A percentile compares a stretch with the other conserved stretches of the same genome.
phyloP scores from a whole-genome alignment of 75 land plant species.

The Azolla pinnata region DNA sequence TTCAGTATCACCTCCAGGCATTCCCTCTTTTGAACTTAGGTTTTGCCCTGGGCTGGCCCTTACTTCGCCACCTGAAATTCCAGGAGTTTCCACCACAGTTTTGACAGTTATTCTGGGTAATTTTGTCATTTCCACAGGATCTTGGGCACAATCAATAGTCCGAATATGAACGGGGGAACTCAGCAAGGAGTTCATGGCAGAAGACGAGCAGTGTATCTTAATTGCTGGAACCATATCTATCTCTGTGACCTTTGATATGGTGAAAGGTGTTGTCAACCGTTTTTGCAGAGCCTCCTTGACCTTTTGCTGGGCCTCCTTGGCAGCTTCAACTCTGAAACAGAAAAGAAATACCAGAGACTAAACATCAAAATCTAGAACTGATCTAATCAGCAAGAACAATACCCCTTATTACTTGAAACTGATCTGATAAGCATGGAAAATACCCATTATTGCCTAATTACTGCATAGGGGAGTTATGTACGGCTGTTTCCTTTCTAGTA shows the following conservation, averaged over 20 bases:
- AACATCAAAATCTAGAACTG: too few species aligned
- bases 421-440: neutral
- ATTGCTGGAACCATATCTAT: too few species aligned
- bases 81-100: slow-evolving; percentile 25
- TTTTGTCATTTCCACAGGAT: slow-evolving; percentile 3
- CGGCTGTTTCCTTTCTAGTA: too few species aligned
- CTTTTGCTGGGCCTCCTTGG: slow-evolving; percentile 26
- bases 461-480: too few species aligned
- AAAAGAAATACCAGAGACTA: neutral
- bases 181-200: slow-evolving; percentile 38
- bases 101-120: slow-evolving; percentile 3
- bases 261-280: too few species aligned
- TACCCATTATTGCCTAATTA: neutral
- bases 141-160: slow-evolving; percentile 10
- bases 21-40: slow-evolving; percentile 21
- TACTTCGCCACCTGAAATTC: too few species aligned
- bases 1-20: slow-evolving; percentile 74
- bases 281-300: slow-evolving; percentile 3
- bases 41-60: slow-evolving; percentile 28
- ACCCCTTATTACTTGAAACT: too few species aligned
- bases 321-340: slow-evolving; percentile 35
- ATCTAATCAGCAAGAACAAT: too few species aligned
- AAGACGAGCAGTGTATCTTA: too few species aligned
- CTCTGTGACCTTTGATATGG: too few species aligned
- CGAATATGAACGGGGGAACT: slow-evolving; percentile 16